phyloP scores from a whole-genome alignment of 805 yeast species.

The Zygosaccharomyces siamensis region DNA sequence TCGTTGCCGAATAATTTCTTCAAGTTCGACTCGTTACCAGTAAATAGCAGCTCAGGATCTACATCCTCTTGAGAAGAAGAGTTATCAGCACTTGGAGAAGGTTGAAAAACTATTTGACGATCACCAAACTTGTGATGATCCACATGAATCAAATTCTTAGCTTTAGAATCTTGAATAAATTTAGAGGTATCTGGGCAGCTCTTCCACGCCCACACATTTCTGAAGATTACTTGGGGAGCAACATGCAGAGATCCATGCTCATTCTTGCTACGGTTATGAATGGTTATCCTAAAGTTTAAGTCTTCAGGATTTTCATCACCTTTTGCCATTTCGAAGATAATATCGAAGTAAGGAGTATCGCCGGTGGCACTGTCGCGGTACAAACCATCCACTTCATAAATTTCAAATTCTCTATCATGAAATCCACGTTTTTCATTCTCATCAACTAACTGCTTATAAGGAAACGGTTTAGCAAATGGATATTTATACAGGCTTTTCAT shows the following conservation, averaged over 20 bases:
- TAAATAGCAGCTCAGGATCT: slow-evolving; percentile 71
- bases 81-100: slow-evolving; percentile 51
- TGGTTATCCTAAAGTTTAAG: slow-evolving; percentile 76
- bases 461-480: slow-evolving; percentile 73
- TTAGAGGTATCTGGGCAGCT: slow-evolving; percentile 48
- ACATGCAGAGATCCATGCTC: slow-evolving; percentile 86
- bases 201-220: slow-evolving; percentile 96
- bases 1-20: slow-evolving; percentile 58
- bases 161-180: slow-evolving; percentile 35
- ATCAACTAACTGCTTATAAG: slow-evolving; percentile 67
- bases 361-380: slow-evolving; percentile 48
- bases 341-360: slow-evolving; percentile 76
- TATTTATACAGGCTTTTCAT: slow-evolving; percentile 89
- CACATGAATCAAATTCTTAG: slow-evolving; percentile 49
- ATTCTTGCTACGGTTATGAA: slow-evolving; percentile 68
- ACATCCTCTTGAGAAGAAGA: slow-evolving; percentile 45
- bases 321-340: slow-evolving; percentile 86
- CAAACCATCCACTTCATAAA: slow-evolving; percentile 67
- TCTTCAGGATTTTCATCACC: slow-evolving; percentile 77
- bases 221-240: slow-evolving; percentile 74
- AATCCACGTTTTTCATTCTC: slow-evolving; percentile 65
- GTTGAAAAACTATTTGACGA: slow-evolving; percentile 65
- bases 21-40: slow-evolving; percentile 85
- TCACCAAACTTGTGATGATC: slow-evolving; percentile 67
- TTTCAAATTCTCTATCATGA: slow-evolving; percentile 69